Conservation (phyloP, 1,284 basidiomycete genomes). For the Gastroboletus turbinatus region DNA sequence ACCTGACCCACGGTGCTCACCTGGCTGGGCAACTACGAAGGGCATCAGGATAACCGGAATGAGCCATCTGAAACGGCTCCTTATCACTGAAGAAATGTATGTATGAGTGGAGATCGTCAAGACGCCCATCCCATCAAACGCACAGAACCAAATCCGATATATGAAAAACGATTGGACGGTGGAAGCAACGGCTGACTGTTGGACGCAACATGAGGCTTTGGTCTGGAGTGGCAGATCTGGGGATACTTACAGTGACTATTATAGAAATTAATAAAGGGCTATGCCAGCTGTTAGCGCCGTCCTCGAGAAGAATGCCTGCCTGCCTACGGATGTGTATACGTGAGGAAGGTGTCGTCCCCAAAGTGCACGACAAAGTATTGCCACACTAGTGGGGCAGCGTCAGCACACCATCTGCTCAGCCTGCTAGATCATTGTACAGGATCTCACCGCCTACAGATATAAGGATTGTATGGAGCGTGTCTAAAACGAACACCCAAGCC, state of each 20-base stretch:
- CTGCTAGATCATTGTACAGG: not conserved
- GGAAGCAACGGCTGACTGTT: constrained; percentile 20
- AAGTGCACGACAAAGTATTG: constrained; percentile 27
- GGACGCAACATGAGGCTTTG: constrained; percentile 12
- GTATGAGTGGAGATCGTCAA: not conserved
- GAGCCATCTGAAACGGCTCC: constrained; percentile 18
- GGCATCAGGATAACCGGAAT: constrained; percentile 18
- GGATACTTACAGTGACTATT: constrained; percentile 21
- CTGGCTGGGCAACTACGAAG: constrained; percentile 22
- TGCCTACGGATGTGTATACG: constrained; percentile 21
- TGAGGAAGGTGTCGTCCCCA: constrained; percentile 17
- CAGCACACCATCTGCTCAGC: not conserved
- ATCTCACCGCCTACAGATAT: constrained; percentile 21
- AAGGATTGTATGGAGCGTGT: constrained; percentile 22
- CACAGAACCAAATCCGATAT: constrained; percentile 28
- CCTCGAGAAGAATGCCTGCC: constrained; percentile 6
- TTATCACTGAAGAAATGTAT: constrained; percentile 12
- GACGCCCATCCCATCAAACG: not conserved
- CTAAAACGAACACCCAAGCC: constrained; percentile 23
- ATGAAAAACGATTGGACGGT: constrained; percentile 29
- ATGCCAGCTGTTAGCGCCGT: constrained; percentile 4
- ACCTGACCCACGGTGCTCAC: constrained; percentile 6
- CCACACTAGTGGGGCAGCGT: constrained; percentile 19
- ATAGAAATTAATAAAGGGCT: constrained; percentile 27
- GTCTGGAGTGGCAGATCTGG: not conserved